These are phyloP conservation scores for Trifolium dubium DNA, from an alignment of 306 rosid genomes.

Conservation along the genomic window DNA sequence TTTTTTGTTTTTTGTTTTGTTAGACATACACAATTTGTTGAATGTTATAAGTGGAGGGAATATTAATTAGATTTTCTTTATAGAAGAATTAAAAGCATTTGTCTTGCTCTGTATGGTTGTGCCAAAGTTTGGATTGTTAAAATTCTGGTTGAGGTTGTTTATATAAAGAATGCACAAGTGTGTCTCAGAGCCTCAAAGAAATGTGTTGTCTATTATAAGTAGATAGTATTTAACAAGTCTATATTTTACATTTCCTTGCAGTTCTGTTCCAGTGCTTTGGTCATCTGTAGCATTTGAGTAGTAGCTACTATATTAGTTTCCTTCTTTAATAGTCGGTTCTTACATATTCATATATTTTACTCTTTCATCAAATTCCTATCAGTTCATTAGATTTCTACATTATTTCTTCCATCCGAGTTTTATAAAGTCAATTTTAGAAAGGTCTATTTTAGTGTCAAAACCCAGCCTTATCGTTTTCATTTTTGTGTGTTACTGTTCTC, in stretches of 20 bases:
- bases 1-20: slow-evolving; percentile 31
- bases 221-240: background rate
- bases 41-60: slow-evolving; percentile 6
- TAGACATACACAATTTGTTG: slow-evolving; percentile 30
- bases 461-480: slow-evolving; percentile 11
- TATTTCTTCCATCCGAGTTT: slow-evolving; percentile 24
- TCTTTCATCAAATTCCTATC: slow-evolving; percentile 12
- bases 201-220: background rate
- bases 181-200: slow-evolving; percentile 5
- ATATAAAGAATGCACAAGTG: background rate
- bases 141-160: slow-evolving; percentile 24
- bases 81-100: slow-evolving; percentile 12
- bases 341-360: background rate
- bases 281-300: slow-evolving; percentile 18
- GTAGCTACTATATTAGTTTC: slow-evolving; percentile 18
- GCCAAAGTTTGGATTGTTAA: slow-evolving; percentile 22
- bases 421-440: slow-evolving; percentile 19
- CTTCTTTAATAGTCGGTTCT: slow-evolving; percentile 25
- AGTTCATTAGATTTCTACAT: background rate
- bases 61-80: slow-evolving; percentile 26
- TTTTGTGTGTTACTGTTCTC: background rate
- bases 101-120: slow-evolving; percentile 7
- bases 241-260: slow-evolving; percentile 19
- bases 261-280: slow-evolving; percentile 4
- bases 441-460: slow-evolving; percentile 21